Base-by-base conservation (phyloP, 495 filamentous ascomycete species). In the Chaetomium fimeti region DNA sequence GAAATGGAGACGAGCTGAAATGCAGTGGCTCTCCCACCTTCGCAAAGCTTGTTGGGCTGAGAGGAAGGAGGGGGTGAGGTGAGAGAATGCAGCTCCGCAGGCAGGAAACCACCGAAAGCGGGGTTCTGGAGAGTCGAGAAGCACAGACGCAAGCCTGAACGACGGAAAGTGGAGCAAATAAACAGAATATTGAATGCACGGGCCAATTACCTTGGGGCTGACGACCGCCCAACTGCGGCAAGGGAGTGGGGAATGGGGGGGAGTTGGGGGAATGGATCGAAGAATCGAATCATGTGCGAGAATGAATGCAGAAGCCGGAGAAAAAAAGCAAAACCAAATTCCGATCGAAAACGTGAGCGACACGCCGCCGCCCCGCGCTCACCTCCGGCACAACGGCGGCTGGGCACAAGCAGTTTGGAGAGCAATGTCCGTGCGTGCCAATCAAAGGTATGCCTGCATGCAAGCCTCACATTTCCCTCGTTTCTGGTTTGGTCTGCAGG, bases 381-480 rank as follows among this genome's bases (percentile, higher is more conserved):
- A 36, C 32, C 32, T 32, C 29, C 3, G 5, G 32, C 32, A 36
- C 32, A 36, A 53, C 51, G 28, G 28, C 51, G 27, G 25, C 51
- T 28, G 49, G 49, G 49, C 22, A 11, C 49, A 52, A 36, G 6
- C 29, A 7, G 29, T 36, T 11, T 9, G 45, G 29, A 32, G 29
- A 32, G 7, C 12, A 51, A 51, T 51, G 48, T 51, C 36, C 11
- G 38, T 38, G 55, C 40, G 24, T 58, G 55, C 57, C 58, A 32
- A 60, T 27, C 36, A 40, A 60, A 32, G 18, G 1, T 0, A 9
- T 22, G 27, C 25, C 28, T 48, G 40, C 42, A 60, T 48, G 57
- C 57, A 60, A 60, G 57, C 57, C 57, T 60, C 45, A 51, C 28
- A 58, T 45, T 58, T 25, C 27, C 45, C 58, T 29, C 29, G 1